Percentiles rank a stretch among this genome's conserved stretches.
phyloP scores from a whole-genome alignment of 768 basidiomycete species.

The Chiua virens region DNA sequence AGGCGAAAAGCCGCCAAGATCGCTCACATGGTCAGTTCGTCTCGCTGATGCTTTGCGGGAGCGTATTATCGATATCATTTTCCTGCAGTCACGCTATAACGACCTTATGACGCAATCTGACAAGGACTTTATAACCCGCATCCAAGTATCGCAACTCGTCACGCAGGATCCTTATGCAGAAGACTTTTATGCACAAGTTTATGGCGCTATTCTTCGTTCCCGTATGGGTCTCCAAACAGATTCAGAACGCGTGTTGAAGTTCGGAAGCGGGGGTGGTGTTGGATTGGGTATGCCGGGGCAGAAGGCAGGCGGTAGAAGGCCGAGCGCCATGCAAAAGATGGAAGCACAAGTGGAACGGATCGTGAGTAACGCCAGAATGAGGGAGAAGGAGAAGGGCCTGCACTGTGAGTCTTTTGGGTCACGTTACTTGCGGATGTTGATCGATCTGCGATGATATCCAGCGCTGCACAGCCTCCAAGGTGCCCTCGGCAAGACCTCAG shows the following conservation, averaged over 20 bases:
- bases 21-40: constrained; percentile 70
- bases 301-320: constrained; percentile 66
- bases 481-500: constrained; percentile 91
- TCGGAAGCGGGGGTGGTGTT: constrained; percentile 84
- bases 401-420: constrained; percentile 44
- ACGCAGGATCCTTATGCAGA: constrained; percentile 97
- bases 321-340: constrained; percentile 90
- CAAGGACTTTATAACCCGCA: constrained; percentile 99
- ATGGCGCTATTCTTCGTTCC: constrained; percentile 79
- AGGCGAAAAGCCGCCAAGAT: constrained; percentile 83
- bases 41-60: background rate
- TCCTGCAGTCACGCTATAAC: constrained; percentile 78
- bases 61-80: background rate
- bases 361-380: constrained; percentile 83
- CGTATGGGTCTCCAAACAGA: constrained; percentile 74
- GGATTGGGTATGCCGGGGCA: constrained; percentile 52
- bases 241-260: constrained; percentile 75
- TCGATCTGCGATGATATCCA: constrained; percentile 27
- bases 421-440: background rate
- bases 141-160: constrained; percentile 97
- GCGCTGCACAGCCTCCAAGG: constrained; percentile 82
- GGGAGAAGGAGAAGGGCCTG: constrained; percentile 82
- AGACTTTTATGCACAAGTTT: constrained; percentile 98
- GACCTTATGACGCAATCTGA: constrained; percentile 97
- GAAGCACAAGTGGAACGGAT: constrained; percentile 95